Conservation (phyloP, 2,329 filamentous ascomycete species). For the Daldinia sp. region DNA sequence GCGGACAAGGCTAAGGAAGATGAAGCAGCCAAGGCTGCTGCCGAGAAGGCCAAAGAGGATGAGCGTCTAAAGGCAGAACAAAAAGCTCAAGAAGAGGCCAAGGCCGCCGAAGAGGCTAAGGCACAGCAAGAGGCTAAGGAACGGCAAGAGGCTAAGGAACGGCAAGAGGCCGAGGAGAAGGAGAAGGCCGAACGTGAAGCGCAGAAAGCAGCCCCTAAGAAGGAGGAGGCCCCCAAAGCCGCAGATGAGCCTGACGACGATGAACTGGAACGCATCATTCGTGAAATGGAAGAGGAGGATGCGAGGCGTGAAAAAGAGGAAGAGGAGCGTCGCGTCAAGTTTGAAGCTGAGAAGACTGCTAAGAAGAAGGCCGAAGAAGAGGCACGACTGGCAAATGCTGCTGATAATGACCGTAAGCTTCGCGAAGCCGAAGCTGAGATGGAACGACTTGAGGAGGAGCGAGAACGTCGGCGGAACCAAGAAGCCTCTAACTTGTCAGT, state of each 20-base stretch:
- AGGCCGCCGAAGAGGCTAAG: slow-evolving; percentile 48
- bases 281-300: slow-evolving; percentile 68
- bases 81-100: slow-evolving; percentile 41
- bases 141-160: too few species aligned
- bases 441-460: slow-evolving; percentile 76
- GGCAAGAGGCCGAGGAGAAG: slow-evolving; percentile 43
- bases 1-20: slow-evolving; percentile 59
- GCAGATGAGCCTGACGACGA: slow-evolving; percentile 59
- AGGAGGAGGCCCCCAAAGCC: slow-evolving; percentile 48
- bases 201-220: slow-evolving; percentile 45
- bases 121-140: too few species aligned
- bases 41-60: slow-evolving; percentile 45
- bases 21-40: slow-evolving; percentile 47
- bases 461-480: slow-evolving; percentile 63
- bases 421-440: slow-evolving; percentile 77
- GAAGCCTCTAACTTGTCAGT: slow-evolving; percentile 58
- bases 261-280: slow-evolving; percentile 66
- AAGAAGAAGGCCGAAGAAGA: slow-evolving; percentile 54
- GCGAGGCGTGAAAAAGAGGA: slow-evolving; percentile 59
- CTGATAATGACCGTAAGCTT: slow-evolving; percentile 70
- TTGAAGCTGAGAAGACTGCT: slow-evolving; percentile 55
- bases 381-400: slow-evolving; percentile 55
- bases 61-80: slow-evolving; percentile 41
- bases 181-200: slow-evolving; percentile 41
- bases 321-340: slow-evolving; percentile 53